Conservation (phyloP, 306 rosid species). For the Cucumis hystrix region DNA sequence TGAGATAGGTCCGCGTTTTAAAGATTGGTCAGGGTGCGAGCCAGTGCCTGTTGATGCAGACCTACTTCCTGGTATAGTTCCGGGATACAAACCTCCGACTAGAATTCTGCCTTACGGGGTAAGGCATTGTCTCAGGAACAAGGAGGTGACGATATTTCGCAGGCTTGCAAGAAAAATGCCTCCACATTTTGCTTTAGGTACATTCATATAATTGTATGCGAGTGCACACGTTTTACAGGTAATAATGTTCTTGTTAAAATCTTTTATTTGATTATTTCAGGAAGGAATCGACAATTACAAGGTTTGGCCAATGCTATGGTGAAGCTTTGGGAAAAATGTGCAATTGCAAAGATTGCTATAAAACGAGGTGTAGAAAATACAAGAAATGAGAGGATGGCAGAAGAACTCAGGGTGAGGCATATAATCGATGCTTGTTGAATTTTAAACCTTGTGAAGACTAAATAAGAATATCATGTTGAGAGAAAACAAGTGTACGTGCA, state of each 20-base stretch:
- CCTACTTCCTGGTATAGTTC: constrained; percentile 52
- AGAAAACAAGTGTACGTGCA: background rate
- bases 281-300: constrained; percentile 82
- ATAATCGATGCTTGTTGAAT: constrained; percentile 2
- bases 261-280: constrained; percentile 25
- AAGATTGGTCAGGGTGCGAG: constrained; percentile 79
- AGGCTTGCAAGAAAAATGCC: constrained; percentile 62
- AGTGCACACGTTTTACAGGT: constrained; percentile 13
- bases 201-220: constrained; percentile 10
- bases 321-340: constrained; percentile 78
- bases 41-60: constrained; percentile 96
- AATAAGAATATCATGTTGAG: background rate
- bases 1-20: constrained; percentile 75
- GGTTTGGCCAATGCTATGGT: constrained; percentile 82
- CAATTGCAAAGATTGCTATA: constrained; percentile 83
- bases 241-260: background rate
- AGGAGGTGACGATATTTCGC: constrained; percentile 54
- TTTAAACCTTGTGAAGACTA: constrained; percentile 6
- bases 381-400: constrained; percentile 82
- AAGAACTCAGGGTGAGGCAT: constrained; percentile 71
- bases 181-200: constrained; percentile 96
- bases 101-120: constrained; percentile 73
- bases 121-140: constrained; percentile 37
- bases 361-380: constrained; percentile 87
- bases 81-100: constrained; percentile 59